Base-by-base conservation (phyloP, 2,329 filamentous ascomycete genomes). In the Pseudocercospora macadamiae region DNA sequence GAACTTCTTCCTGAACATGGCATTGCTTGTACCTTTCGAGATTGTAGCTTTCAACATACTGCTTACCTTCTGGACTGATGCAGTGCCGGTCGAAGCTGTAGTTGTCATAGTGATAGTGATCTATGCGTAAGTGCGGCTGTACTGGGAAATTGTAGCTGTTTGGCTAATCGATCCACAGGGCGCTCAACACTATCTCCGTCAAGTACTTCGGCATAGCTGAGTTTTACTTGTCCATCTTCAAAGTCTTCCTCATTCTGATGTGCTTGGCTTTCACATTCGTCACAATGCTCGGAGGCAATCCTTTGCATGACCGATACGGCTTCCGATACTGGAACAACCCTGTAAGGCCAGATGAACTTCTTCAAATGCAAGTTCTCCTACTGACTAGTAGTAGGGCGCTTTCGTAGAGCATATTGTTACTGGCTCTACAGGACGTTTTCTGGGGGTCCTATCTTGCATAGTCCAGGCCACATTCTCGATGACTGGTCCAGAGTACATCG, bases 241-340 rank as follows among this genome's bases (percentile, higher is more conserved):
- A 91, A 71, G 83, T 91, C 3, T 66, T 92, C 2, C 80, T 92
- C 52, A 89, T 90, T 59, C 74, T 91, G 32, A 88, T 84, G 1
- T 80, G 93, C 51, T 82, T 92, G 65, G 67, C 85, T 61, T 93
- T 90, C 76, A 93, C 91, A 2, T 90, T 96, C 68, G 82, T 96
- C 64, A 85, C 86, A 62, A 93, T 93, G 87, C 77, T 95, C 1
- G 91, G 66, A 12, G 91, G 89, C 2, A 93, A 93, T 66, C 91
- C 91, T 0, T 71, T 85, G 1, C 55, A 83, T 34, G 88, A 92
- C 65, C 79, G 83, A 0, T 90, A 89, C 62, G 89, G 90, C 1
- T 93, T 93, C 71, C 82, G 87, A 10, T 85, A 82, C 71, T 88
- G 85, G 84, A 77, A 80, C 3, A 76, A 44, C 10, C 51, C 36